These are phyloP conservation scores for Talaromyces marneffei DNA, from an alignment of 2,329 filamentous ascomycete genomes.

Conservation along the genomic window DNA sequence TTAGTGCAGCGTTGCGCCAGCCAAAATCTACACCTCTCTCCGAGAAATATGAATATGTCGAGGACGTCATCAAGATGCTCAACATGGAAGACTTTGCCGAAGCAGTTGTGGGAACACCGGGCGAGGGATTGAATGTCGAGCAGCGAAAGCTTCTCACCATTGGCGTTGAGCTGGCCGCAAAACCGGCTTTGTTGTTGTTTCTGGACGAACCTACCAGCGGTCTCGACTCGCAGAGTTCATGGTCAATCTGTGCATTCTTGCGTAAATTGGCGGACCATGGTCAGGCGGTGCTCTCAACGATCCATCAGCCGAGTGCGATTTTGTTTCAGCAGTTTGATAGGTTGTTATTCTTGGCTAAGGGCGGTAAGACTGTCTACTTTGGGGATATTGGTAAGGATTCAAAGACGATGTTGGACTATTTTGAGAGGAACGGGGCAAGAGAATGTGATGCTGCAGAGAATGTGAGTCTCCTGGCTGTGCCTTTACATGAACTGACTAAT, in stretches of 20 bases:
- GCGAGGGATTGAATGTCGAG: slow-evolving; percentile 62
- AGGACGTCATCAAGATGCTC: slow-evolving; percentile 72
- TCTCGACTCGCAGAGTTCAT: slow-evolving; percentile 83
- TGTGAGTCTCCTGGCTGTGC: slow-evolving; percentile 19
- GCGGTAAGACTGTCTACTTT: slow-evolving; percentile 63
- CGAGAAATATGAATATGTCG: slow-evolving; percentile 79
- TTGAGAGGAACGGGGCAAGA: slow-evolving; percentile 56
- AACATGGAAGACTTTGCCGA: slow-evolving; percentile 87
- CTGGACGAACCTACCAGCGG: slow-evolving; percentile 90
- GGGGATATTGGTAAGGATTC: slow-evolving; percentile 59
- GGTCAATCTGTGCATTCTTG: slow-evolving; percentile 77
- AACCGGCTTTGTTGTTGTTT: slow-evolving; percentile 78
- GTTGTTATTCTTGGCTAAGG: slow-evolving; percentile 56
- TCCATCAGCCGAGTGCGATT: slow-evolving; percentile 87
- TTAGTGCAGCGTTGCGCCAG: slow-evolving; percentile 78
- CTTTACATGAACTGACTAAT: background rate
- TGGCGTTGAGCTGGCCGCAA: slow-evolving; percentile 86
- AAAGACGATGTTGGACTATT: slow-evolving; percentile 54
- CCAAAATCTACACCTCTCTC: slow-evolving; percentile 61
- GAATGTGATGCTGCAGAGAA: slow-evolving; percentile 57
- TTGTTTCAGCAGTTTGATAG: slow-evolving; percentile 76
- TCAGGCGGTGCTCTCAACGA: slow-evolving; percentile 85
- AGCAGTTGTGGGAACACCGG: slow-evolving; percentile 79
- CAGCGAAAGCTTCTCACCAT: slow-evolving; percentile 74
- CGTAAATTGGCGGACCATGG: slow-evolving; percentile 81